A percentile compares a stretch with the other conserved stretches of the same genome.
These are phyloP conservation scores for Effrenium voratum DNA, from an alignment of 73 alveolate genomes.

Conservation along the genomic window DNA sequence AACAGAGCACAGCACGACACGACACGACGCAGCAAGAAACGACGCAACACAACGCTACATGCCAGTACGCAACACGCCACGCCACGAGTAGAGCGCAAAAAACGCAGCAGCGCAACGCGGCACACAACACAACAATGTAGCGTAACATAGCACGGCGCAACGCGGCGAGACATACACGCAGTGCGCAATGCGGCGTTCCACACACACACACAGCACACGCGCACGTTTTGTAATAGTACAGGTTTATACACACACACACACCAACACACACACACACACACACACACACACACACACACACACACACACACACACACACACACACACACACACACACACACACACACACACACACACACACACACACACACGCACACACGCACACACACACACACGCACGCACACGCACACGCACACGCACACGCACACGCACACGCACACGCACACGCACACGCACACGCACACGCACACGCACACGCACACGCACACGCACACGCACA, in stretches of 20 bases:
- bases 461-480: constrained; percentile 26
- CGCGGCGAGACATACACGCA: background rate
- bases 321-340: background rate
- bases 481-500: background rate
- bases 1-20: too few relatives aligned
- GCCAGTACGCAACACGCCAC: too few relatives aligned
- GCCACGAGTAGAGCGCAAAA: too few relatives aligned
- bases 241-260: background rate
- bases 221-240: too few relatives aligned
- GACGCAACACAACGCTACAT: too few relatives aligned
- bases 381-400: constrained; percentile 13
- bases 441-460: constrained; percentile 23
- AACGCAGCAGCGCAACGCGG: too few relatives aligned
- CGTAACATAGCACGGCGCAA: background rate
- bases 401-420: constrained; percentile 26
- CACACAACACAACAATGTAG: too few relatives aligned
- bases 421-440: constrained; percentile 26
- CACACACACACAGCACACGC: background rate
- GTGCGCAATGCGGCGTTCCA: background rate
- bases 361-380: constrained; percentile 19
- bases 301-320: background rate
- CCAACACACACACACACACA: background rate
- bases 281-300: background rate
- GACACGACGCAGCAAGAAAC: too few relatives aligned
- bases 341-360: background rate